Evolutionary conservation across 2,329 filamentous ascomycete genomes (phyloP), one percentile per base, ranked within the genome.

Genomic region (Metarhizium sp.): DNA sequence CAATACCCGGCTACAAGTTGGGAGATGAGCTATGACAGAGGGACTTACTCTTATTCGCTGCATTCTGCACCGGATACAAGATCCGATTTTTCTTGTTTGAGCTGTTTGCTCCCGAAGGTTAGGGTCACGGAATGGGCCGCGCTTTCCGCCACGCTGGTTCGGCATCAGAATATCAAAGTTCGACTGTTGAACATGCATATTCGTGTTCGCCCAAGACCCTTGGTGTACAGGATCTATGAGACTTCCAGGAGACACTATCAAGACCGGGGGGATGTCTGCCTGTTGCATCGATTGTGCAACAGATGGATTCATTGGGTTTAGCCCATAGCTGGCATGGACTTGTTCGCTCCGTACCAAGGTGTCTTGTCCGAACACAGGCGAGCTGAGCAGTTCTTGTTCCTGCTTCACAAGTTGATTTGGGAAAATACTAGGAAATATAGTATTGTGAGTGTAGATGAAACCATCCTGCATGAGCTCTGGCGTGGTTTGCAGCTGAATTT

Each of bases 41-140:
- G 25, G 14, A 70, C 79, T 74, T 66, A 84, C 81, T 51, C 81
- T 75, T 61, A 84, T 83, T 47, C 80, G 75, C 60, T 84, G 81
- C 78, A 84, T 82, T 51, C 79, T 74, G 59, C 81, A 85, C 48
- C 81, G 73, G 56, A 84, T 78, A 61, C 81, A 85, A 20, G 78
- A 81, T 8, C 80, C 80, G 18, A 80, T 78, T 54, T 77, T 78
- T 57, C 81, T 73, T 2, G 80, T 84, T 55, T 77, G 71, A 0
- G 81, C 81, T 1, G 81, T 84, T 59, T 77, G 71, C 58, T 79
- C 72, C 29, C 80, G 75, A 34, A 76, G 71, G 10, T 68, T 68
- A n/a, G 73, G 69, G 52, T 79, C 76, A 57, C 75, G 78, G 66
- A 84, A 84, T 2, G 79, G 80, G 0, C 79, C 79, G 11, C 80